phyloP scores from a whole-genome alignment of 2,329 filamentous ascomycete species.

The Ceratocystiopsis minuta region DNA sequence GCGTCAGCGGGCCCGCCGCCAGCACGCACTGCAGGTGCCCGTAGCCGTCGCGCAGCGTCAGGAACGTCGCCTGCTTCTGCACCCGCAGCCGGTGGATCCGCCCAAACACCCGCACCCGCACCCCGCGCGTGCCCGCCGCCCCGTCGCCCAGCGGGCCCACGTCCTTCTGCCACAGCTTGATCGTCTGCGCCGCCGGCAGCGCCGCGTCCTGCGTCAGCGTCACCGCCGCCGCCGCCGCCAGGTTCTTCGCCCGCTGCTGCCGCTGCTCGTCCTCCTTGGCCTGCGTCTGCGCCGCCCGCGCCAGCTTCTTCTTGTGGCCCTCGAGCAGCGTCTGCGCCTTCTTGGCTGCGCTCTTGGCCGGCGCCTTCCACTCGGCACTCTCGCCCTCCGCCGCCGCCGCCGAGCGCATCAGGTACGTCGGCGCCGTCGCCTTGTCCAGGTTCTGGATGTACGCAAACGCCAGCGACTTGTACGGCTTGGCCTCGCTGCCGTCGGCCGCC shows the following conservation, averaged over 20 bases:
- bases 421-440: slow-evolving; percentile 31
- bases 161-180: slow-evolving; percentile 37
- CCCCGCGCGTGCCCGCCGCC: slow-evolving; percentile 41
- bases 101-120: slow-evolving; percentile 62
- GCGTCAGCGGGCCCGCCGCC: slow-evolving; percentile 56
- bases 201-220: slow-evolving; percentile 52
- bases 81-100: slow-evolving; percentile 64
- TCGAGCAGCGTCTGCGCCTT: slow-evolving; percentile 63
- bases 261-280: slow-evolving; percentile 56
- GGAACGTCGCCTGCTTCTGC: slow-evolving; percentile 73
- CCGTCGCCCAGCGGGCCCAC: slow-evolving; percentile 23
- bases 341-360: slow-evolving; percentile 69
- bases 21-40: slow-evolving; percentile 74
- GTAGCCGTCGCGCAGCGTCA: slow-evolving; percentile 73
- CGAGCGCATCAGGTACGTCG: slow-evolving; percentile 51
- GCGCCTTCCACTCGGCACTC: slow-evolving; percentile 57
- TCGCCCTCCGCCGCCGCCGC: slow-evolving; percentile 46
- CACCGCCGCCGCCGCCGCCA: slow-evolving; percentile 73
- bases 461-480: slow-evolving; percentile 62
- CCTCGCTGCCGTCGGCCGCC: slow-evolving; percentile 45
- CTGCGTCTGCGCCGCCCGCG: slow-evolving; percentile 56
- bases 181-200: slow-evolving; percentile 55
- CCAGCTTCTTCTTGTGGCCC: slow-evolving; percentile 66
- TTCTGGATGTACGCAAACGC: slow-evolving; percentile 60
- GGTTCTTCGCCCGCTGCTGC: slow-evolving; percentile 45